These are phyloP conservation scores for Hortiboletus campestris DNA, from an alignment of 768 basidiomycete genomes.

Conservation along the genomic window DNA sequence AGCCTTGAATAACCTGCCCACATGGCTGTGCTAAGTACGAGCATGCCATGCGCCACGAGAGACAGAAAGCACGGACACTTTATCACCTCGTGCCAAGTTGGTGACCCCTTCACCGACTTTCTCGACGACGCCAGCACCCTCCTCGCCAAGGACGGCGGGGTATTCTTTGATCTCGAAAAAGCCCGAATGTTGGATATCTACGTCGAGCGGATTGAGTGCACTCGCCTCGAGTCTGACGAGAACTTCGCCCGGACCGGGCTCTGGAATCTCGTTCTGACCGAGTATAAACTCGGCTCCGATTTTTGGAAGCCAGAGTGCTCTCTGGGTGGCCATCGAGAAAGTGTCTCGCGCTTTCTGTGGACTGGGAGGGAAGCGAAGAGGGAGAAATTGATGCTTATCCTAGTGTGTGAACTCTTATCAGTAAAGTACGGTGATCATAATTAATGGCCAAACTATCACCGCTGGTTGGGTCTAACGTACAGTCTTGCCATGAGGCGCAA, in stretches of 20 bases:
- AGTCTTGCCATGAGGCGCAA: too few relatives aligned
- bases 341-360: not conserved
- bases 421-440: not conserved
- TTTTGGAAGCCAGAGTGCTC: constrained; percentile 14
- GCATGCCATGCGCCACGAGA: not conserved
- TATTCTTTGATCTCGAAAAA: constrained; percentile 27
- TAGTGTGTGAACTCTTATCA: not conserved
- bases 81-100: constrained; percentile 34
- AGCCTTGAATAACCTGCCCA: constrained; percentile 7
- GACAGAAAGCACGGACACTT: constrained; percentile 2
- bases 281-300: constrained; percentile 6
- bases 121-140: constrained; percentile 37
- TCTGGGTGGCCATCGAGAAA: not conserved
- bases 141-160: constrained; percentile 36
- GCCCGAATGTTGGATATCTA: not conserved
- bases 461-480: too few relatives aligned
- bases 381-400: not conserved
- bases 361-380: too few relatives aligned
- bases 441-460: too few relatives aligned
- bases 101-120: constrained; percentile 37
- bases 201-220: constrained; percentile 45
- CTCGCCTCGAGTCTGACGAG: constrained; percentile 41
- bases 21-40: not conserved
- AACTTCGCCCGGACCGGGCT: constrained; percentile 40
- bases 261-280: constrained; percentile 22